These are phyloP conservation scores for Vaccinium corymbosum DNA, from an alignment of 148 eudicot genomes.

Conservation along the genomic window DNA sequence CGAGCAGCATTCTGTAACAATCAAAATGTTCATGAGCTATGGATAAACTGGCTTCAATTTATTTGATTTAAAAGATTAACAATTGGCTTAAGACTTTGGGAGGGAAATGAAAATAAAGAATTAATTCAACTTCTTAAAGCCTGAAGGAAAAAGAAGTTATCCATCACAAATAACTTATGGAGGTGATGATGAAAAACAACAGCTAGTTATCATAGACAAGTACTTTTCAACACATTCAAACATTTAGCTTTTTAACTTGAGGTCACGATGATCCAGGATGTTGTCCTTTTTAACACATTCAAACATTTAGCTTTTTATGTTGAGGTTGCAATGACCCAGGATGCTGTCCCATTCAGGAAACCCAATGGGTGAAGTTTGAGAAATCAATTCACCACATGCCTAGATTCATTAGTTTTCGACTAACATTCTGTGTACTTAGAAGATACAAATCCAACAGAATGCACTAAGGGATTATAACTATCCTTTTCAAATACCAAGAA, in stretches of 20 bases:
- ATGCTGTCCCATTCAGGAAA: background rate
- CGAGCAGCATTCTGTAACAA: constrained; percentile 79
- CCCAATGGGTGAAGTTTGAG: background rate
- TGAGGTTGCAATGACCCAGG: background rate
- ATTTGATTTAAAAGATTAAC: background rate
- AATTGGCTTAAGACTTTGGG: background rate
- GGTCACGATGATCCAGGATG: background rate
- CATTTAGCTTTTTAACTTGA: background rate
- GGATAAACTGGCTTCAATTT: background rate
- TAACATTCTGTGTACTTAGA: background rate
- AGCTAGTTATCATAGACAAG: background rate
- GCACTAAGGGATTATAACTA: background rate
- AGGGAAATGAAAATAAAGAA: background rate
- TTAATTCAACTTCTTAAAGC: background rate
- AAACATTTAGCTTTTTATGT: background rate
- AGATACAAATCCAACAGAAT: background rate
- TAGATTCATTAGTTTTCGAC: background rate
- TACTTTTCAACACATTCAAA: background rate
- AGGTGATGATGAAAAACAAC: background rate
- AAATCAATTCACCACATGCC: background rate
- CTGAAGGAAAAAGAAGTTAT: background rate
- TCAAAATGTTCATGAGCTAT: background rate
- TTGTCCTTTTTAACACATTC: background rate
- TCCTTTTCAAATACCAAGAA: no score
- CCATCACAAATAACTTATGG: background rate